Evolutionary conservation across 495 filamentous ascomycete species (phyloP), one percentile per base, ranked within the genome.

Genomic region (Parmelia sp.): DNA sequence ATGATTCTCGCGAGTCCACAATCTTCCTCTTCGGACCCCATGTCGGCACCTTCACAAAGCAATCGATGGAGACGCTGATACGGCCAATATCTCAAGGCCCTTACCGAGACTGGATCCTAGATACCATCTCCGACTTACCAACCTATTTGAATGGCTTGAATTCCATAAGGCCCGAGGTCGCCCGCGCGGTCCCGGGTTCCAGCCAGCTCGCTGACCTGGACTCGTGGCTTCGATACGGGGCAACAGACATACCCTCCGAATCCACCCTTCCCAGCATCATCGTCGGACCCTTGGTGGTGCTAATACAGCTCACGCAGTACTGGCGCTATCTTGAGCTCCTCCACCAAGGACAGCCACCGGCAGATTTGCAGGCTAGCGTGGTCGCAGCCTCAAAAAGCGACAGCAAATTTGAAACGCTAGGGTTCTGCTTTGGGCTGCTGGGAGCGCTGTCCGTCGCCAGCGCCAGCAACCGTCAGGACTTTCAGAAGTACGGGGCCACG

Each of bases 361-460:
- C 40, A 25, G 47, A 65, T 60, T 27, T 58, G 21, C 45, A 64
- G 17, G 44, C 61, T 19, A 56, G 39, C n/a, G 33, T 67, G 45
- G 60, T 64, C n/a, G 33, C 42, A 60, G 57, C 57, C 57, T 58
- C 57, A 58, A 58, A 39, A 15, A 58, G 57, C 31, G 40, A 63
- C n/a, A 64, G 58, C 29, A 63, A 68, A 61, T n/a, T 60, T 66
- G 73, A 76, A 49, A 78, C 76, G 1, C 65, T 79, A 2, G 79
- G 79, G 15, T 75, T 81, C 47, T 83, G 79, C 60, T 75, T 74
- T 29, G 79, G 79, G 1, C 61, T 81, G n/a, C 63, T 81, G 27
- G 70, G 66, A 57, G 77, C 79, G 6, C 65, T 74, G 17, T 77
- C 75, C 25, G 74, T 79, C 5, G 67, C 76, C 29, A 65, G 71